These are phyloP conservation scores for Nakaseomyces kungkrabaensis DNA, from an alignment of 1,139 yeast species.

Conservation along the genomic window DNA sequence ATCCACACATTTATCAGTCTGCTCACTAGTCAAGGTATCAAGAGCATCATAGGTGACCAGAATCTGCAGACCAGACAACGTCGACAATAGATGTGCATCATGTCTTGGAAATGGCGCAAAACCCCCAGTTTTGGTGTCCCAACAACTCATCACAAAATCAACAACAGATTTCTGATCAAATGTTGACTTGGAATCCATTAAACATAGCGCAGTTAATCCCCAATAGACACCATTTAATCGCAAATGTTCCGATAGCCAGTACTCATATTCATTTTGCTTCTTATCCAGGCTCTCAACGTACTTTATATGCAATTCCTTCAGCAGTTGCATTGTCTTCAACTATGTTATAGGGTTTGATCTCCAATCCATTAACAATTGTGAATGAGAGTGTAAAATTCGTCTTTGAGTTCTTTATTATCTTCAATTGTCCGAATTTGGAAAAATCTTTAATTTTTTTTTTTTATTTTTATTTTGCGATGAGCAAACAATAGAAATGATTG, in stretches of 20 bases:
- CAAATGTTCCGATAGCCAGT: slow-evolving; percentile 85
- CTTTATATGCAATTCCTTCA: slow-evolving; percentile 40
- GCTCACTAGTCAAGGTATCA: slow-evolving; percentile 30
- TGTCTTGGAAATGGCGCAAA: slow-evolving; percentile 86
- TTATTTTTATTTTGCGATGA: background rate
- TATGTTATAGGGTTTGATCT: no score
- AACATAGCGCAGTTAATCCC: slow-evolving; percentile 75
- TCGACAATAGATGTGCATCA: slow-evolving; percentile 82
- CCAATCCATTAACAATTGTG: no score
- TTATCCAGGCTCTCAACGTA: slow-evolving; percentile 44
- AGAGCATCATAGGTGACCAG: slow-evolving; percentile 56
- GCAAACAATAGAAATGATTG: background rate
- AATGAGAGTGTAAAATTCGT: no score
- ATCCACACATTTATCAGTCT: slow-evolving; percentile 31
- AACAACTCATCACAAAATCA: slow-evolving; percentile 59
- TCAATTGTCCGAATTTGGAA: background rate
- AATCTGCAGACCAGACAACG: slow-evolving; percentile 79
- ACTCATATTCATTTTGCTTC: slow-evolving; percentile 52
- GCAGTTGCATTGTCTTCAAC: slow-evolving; percentile 4
- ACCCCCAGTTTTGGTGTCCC: slow-evolving; percentile 56
- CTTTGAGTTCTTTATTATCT: no score
- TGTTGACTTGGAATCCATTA: slow-evolving; percentile 47
- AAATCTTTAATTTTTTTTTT: background rate
- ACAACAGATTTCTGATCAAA: slow-evolving; percentile 55
- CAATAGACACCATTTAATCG: slow-evolving; percentile 89